These are phyloP conservation scores for Boechera stricta DNA, from an alignment of 345 rosid species.

Conservation along the genomic window DNA sequence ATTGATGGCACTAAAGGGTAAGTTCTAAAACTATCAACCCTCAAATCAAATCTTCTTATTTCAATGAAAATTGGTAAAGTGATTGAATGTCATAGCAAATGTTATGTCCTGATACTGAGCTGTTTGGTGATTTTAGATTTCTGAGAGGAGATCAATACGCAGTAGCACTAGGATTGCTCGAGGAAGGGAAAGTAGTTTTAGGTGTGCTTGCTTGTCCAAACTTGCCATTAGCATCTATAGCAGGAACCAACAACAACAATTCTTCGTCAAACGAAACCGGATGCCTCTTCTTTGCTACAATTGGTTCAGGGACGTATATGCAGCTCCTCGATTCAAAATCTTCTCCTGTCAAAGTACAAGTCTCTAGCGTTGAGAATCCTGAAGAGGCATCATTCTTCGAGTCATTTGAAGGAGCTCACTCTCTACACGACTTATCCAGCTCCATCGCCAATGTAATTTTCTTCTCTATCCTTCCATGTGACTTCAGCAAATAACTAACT, in stretches of 20 bases:
- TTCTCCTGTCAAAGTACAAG: conserved; percentile 70
- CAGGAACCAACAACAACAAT: conserved; percentile 40
- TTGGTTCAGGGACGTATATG: conserved; percentile 87
- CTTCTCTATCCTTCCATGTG: conserved; percentile 27
- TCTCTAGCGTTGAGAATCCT: conserved; percentile 69
- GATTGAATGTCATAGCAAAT: neutral
- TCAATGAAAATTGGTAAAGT: neutral
- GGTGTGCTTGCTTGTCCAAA: conserved; percentile 97
- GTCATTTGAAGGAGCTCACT: conserved; percentile 89
- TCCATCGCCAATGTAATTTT: conserved; percentile 65
- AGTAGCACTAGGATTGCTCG: conserved; percentile 86
- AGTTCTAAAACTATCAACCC: conserved; percentile 19
- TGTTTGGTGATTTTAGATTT: conserved; percentile 56
- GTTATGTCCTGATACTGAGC: conserved; percentile 7
- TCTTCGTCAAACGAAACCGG: conserved; percentile 53
- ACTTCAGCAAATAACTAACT: neutral
- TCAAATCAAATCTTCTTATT: neutral
- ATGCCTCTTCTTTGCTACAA: conserved; percentile 79
- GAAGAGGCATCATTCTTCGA: conserved; percentile 93
- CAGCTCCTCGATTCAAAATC: conserved; percentile 64
- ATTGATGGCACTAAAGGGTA: conserved; percentile 99
- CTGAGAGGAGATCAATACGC: conserved; percentile 94
- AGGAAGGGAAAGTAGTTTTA: conserved; percentile 87
- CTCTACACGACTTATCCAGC: conserved; percentile 71
- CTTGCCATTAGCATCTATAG: conserved; percentile 72